Evolutionary conservation across 306 rosid genomes (phyloP), one percentile per base, ranked within the genome.

Genomic region (Vigna reflexopilosa): DNA sequence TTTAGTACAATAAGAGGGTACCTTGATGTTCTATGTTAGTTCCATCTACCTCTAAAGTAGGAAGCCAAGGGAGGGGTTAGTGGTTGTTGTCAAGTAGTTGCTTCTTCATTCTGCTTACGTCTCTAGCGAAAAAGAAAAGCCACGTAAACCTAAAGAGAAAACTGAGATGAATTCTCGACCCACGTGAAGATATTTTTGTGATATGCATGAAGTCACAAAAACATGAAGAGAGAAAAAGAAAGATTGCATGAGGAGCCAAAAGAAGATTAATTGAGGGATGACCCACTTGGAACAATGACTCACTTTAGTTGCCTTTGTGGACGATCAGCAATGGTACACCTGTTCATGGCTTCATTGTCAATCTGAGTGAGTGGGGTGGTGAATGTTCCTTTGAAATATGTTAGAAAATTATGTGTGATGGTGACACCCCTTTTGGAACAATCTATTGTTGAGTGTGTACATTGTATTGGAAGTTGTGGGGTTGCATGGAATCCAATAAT

Each of bases 251-350:
- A 7, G 61, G 3, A 4, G 12, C 0, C 74, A 72, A 77, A 82
- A 49, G 42, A 51, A 72, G 56, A 57, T 28, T 81, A 71, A 71
- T 76, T 69, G 78, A 69, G 76, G 20, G 20, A 45, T 68, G 83
- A 22, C 81, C 83, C 84, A 67, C 76, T 44, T 42, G 1, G 57
- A 67, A 61, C 24, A 13, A 51, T 44, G 59, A 65, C 72, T 26
- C 36, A 1, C 68, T 56, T 10, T 12, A 34, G 24, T 70, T 66
- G 59, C 63, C 15, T 48, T 11, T 2, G 3, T 28, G 75, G 81
- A 85, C 28, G 61, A 54, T 19, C 44, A 56, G 47, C 36, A 79
- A 71, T n/a, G 55, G 15, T 16, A 71, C 75, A 72, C 77, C 65
- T 36, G 67, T 54, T 65, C 73, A 30, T 20, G 67, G 66, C 32